Base-by-base conservation (phyloP, 441 rosid species). In the Erysimum pusillum region DNA sequence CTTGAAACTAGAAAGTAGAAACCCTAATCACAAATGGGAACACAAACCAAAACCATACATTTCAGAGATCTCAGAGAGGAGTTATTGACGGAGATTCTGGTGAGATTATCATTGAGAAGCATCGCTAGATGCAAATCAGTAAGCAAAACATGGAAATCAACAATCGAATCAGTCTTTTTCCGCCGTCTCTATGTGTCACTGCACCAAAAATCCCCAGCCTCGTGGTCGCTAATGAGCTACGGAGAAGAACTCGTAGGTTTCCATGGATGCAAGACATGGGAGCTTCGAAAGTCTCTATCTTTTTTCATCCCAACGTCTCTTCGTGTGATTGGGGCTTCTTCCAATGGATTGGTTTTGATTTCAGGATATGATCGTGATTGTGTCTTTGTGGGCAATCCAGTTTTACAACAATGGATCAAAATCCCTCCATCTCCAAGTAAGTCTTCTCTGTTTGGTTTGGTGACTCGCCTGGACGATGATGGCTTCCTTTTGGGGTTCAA, bases 181-280 rank as follows among this genome's bases (percentile, higher is more conserved):
- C 52, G 52, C 0, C 52, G 20, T 48, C 22, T 7, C 5, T 15
- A 7, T 48, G 4, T 17, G 52, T 48, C 52, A 15, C 5, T 48
- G 52, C 20, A 48, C 52, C 4, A 48, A 48, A 48, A 48, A 34
- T 34, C 36, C 1, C 7, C 52, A 3, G 0, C 20, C 20, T 48
- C 52, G 9, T 48, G 22, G 52, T 48, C 2, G 22, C 52, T 48
- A 48, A n/a, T n/a, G n/a, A 0, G 9, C 4, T 31, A 13, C 4
- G 6, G 15, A 25, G 0, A 0, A 5, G 17, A 68, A 4, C 4
- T 68, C 63, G 0, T 68, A 39, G 39, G 13, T 2, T 54, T 25
- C 31, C 42, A 54, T 69, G 63, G 63, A 69, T 54, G 73, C 14
- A n/a, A 54, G 53, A 53, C 11, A 68, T 68, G 51, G 73, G 63